Conservation (phyloP, 2,329 filamentous ascomycete species). For the Ambrosiella cleistominuta region DNA sequence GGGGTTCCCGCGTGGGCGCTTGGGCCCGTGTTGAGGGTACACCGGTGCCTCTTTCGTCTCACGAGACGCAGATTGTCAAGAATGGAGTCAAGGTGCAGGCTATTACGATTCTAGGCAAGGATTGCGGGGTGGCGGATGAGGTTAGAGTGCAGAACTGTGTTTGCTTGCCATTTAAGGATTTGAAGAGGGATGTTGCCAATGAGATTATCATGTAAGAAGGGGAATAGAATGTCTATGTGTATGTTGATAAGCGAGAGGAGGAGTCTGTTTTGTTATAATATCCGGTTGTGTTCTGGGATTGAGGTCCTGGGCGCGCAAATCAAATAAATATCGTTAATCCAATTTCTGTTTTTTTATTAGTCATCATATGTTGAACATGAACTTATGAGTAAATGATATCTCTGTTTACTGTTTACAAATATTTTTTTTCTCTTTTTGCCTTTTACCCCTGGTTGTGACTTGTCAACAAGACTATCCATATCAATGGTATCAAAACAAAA, state of each 20-base stretch:
- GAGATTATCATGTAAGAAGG: conserved; percentile 75
- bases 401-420: neutral
- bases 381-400: neutral
- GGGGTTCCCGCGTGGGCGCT: conserved; percentile 89
- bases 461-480: neutral
- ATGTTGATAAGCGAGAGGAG: neutral
- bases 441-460: too few relatives aligned
- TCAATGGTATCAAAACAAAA: neutral
- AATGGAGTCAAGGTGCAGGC: conserved; percentile 97
- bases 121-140: conserved; percentile 85
- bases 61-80: conserved; percentile 89
- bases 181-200: conserved; percentile 85
- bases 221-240: neutral
- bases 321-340: neutral
- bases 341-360: neutral
- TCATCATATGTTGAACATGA: neutral
- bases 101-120: conserved; percentile 93
- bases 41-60: conserved; percentile 69
- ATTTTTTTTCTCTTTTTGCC: too few relatives aligned
- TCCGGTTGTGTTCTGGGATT: neutral
- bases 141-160: conserved; percentile 95
- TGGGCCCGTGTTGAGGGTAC: conserved; percentile 97
- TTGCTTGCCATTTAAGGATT: conserved; percentile 91
- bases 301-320: neutral
- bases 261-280: conserved; percentile 1